Evolutionary conservation across 805 yeast genomes (phyloP), one percentile per base, ranked within the genome.

Genomic region (Grigorovia yakushimaensis): DNA sequence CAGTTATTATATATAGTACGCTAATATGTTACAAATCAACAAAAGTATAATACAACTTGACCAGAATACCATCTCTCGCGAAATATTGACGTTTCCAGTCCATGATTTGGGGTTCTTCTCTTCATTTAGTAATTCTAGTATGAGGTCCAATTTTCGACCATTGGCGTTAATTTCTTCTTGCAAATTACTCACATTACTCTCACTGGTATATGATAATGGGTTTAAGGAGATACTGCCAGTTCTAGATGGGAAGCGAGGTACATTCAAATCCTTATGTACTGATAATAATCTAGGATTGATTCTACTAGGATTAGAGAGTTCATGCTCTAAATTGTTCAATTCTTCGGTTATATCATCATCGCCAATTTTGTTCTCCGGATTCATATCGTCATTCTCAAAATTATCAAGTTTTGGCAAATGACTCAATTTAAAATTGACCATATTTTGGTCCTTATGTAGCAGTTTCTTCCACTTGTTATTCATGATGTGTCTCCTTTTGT

Each of bases 31-130:
- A 49, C 61, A 57, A 20, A 54, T 27, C 21, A 59, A 45, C 30
- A 62, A 58, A 43, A 55, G 51, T 48, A 62, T 57, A 54, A 62
- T 63, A 57, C 66, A 63, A 43, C 53, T 38, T 46, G 56, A 50
- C 67, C 66, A 61, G 30, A 56, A 44, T 36, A 54, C 18, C 43
- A 42, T 44, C 44, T 52, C 46, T 17, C 10, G 18, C 6, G 42
- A 39, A 13, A 39, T n/a, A n/a, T n/a, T n/a, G n/a, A n/a, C n/a
- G n/a, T n/a, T n/a, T n/a, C n/a, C n/a, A n/a, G n/a, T n/a, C n/a
- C n/a, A n/a, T 6, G 20, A 17, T 37, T 5, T 19, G 40, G 10
- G 19, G 21, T 37, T 37, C 8, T 9, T 37, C 19, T 5, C 18
- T 21, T 30, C 19, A 10, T 19, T 18, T 23, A 27, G 44, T 33